Conservation (phyloP, 441 rosid genomes). For the Adansonia grandidieri region DNA sequence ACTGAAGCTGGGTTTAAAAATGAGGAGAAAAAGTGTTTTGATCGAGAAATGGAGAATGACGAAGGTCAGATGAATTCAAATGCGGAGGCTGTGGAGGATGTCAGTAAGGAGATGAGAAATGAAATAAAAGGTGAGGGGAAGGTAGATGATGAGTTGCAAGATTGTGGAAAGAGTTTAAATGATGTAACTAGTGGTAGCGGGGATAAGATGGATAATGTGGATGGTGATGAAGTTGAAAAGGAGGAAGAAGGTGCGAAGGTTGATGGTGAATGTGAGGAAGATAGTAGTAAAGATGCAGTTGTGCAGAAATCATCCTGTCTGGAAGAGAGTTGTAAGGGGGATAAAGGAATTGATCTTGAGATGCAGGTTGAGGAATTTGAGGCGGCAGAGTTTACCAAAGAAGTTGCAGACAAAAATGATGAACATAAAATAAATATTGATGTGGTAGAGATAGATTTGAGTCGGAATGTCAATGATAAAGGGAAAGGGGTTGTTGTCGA, state of each 20-base stretch:
- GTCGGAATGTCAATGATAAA: constrained; percentile 57
- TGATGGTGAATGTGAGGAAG: constrained; percentile 34
- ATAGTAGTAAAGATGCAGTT: constrained; percentile 31
- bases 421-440: constrained; percentile 31
- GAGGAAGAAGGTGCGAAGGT: constrained; percentile 38
- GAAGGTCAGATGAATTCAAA: constrained; percentile 30
- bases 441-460: constrained; percentile 39
- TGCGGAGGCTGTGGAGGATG: constrained; percentile 33
- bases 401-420: constrained; percentile 38
- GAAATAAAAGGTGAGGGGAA: constrained; percentile 37
- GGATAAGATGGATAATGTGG: constrained; percentile 41
- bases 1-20: constrained; percentile 22
- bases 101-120: constrained; percentile 30
- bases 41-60: constrained; percentile 39
- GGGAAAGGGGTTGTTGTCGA: constrained; percentile 66
- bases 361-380: constrained; percentile 47
- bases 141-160: constrained; percentile 40
- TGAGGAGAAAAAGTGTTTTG: constrained; percentile 36
- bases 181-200: constrained; percentile 36
- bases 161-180: constrained; percentile 36
- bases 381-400: constrained; percentile 36
- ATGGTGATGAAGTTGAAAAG: constrained; percentile 36
- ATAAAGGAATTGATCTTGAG: constrained; percentile 48
- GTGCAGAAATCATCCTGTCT: constrained; percentile 34
- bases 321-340: constrained; percentile 41